phyloP scores from a whole-genome alignment of 768 basidiomycete species.

The Hemileccinum rubropunctum region DNA sequence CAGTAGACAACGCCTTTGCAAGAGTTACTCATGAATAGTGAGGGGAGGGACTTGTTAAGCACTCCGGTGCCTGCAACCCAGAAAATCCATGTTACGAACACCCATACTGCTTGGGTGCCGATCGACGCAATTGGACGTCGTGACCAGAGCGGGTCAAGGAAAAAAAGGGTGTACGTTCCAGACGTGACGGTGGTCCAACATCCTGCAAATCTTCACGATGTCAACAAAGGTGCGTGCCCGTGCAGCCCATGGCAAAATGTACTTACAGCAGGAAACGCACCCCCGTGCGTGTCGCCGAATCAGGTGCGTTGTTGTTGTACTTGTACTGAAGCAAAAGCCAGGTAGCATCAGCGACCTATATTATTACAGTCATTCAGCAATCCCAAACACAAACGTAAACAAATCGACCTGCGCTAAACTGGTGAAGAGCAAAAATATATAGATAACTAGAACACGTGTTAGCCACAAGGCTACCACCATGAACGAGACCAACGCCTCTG shows the following conservation, averaged over 20 bases:
- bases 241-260: neutral
- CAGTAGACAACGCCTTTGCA: slow-evolving; percentile 52
- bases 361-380: slow-evolving; percentile 2
- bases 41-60: slow-evolving; percentile 48
- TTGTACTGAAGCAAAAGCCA: slow-evolving; percentile 61
- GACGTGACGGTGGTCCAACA: slow-evolving; percentile 61
- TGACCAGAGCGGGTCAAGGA: slow-evolving; percentile 59
- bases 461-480: slow-evolving; percentile 15
- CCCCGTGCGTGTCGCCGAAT: slow-evolving; percentile 40
- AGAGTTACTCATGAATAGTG: slow-evolving; percentile 36
- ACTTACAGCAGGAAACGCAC: slow-evolving; percentile 50
- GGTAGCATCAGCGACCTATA: slow-evolving; percentile 50
- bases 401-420: slow-evolving; percentile 46
- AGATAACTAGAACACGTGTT: slow-evolving; percentile 39
- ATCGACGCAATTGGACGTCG: slow-evolving; percentile 52
- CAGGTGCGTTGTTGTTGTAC: slow-evolving; percentile 51
- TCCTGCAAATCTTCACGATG: slow-evolving; percentile 45
- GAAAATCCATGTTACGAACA: slow-evolving; percentile 54
- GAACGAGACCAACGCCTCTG: neutral
- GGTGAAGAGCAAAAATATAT: slow-evolving; percentile 47
- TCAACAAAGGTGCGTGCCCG: slow-evolving; percentile 4
- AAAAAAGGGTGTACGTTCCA: slow-evolving; percentile 51
- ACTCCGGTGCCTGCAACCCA: slow-evolving; percentile 58
- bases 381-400: neutral
- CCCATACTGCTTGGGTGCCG: slow-evolving; percentile 59